Base-by-base conservation (phyloP, 2,329 filamentous ascomycete species). In the Whalleya microplaca region DNA sequence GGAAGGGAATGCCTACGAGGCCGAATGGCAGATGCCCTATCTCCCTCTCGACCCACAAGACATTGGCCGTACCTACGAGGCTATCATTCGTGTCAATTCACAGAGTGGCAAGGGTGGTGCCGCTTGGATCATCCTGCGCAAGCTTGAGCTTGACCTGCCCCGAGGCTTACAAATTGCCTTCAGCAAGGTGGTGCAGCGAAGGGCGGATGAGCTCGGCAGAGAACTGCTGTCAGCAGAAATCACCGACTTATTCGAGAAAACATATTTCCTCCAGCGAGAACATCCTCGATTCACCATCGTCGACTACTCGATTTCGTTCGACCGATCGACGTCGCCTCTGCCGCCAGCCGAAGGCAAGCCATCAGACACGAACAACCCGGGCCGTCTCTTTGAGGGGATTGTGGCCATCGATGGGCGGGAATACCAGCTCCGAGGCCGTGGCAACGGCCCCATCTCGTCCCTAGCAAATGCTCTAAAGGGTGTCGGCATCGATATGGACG, bases 1-100 rank as follows among this genome's bases (percentile, higher is more conserved):
- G 44, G 75, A 81, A 0, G 82, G 80, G 51, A 79, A 82, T 45
- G 78, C 75, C 4, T 78, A 83, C 69, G 85, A 94, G 54, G 85
- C 87, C 69, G 79, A 77, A 41, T 98, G 94, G 94, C 79, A 90
- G 66, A 83, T 97, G 41, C 94, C 94, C 0, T 98, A 98, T 72
- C 87, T 98, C 47, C 94, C 94, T 12, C 84, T 98, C 67, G 94
- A 98, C 70, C 94, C 94, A 4, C 83, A 90, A 69, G 94, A 98
- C 70, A 96, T 98, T 63, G 94, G 94, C 48, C 87, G 94, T 55
- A 97, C 88, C n/a, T 98, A 98, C 83, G 93, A 98, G 76, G 94
- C 94, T 56, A 90, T 98, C 71, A 98, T 98, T 72, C 90, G 94
- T 58, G 94, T 98, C 83, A 99, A 98, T 80, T 96, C 91, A 18